A percentile compares a stretch with the other conserved stretches of the same genome.
phyloP scores from a whole-genome alignment of 2,329 filamentous ascomycete genomes.

The Pezicula rhizophila region DNA sequence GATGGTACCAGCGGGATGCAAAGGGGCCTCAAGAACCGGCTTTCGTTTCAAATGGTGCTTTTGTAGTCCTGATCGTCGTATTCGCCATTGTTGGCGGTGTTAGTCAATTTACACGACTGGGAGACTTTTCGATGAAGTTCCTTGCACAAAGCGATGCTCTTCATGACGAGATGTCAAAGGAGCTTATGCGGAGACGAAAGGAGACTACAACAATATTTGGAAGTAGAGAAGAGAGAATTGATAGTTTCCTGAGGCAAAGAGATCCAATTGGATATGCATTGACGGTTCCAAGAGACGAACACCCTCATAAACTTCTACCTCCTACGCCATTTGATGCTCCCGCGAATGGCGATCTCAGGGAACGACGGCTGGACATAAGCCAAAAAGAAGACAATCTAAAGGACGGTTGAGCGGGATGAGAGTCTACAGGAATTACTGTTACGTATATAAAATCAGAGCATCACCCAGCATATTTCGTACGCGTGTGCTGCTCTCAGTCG shows the following conservation, averaged over 20 bases:
- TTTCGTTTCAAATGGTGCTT: conserved; percentile 74
- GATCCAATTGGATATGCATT: conserved; percentile 36
- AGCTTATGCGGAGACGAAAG: conserved; percentile 48
- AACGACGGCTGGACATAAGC: conserved; percentile 10
- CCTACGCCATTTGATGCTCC: conserved; percentile 34
- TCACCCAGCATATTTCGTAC: too few relatives aligned
- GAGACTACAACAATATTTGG: conserved; percentile 44
- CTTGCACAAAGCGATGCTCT: conserved; percentile 61
- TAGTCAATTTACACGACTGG: conserved; percentile 66
- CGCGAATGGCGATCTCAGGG: conserved; percentile 33
- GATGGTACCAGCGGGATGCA: conserved; percentile 56
- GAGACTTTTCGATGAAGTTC: conserved; percentile 52
- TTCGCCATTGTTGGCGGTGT: conserved; percentile 65
- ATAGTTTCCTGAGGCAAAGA: conserved; percentile 69
- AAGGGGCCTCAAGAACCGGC: conserved; percentile 44
- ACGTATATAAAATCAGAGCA: background rate
- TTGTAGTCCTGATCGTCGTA: conserved; percentile 65
- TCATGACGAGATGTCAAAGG: conserved; percentile 60
- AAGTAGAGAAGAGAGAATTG: conserved; percentile 61
- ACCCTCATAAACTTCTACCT: conserved; percentile 37
- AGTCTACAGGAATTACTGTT: background rate
- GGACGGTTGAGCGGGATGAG: background rate
- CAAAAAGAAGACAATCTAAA: conserved; percentile 7
- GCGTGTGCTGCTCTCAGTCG: too few relatives aligned
- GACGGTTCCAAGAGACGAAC: conserved; percentile 33